Evolutionary conservation across 306 rosid genomes (phyloP).

Genomic region (Glycine soja): DNA sequence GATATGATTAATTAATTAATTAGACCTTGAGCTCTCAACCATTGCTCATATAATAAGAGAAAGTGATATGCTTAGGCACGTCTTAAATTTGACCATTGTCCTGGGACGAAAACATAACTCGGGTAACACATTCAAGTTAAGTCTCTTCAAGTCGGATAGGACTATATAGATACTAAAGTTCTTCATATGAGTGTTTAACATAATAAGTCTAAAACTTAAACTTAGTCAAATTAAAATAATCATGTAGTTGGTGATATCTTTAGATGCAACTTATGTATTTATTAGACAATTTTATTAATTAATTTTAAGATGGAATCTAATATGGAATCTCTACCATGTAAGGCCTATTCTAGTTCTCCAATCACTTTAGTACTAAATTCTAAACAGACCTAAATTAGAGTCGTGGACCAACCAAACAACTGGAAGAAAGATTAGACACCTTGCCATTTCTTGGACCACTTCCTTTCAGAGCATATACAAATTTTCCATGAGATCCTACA

Average conservation of each 20-base stretch:
- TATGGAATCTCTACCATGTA: not conserved
- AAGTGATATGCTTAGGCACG: not conserved
- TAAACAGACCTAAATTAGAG: slow-evolving; percentile 47
- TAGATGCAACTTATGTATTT: too few relatives aligned
- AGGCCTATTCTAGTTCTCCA: not conserved
- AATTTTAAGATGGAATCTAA: not conserved
- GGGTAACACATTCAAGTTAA: not conserved
- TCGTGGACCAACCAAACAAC: slow-evolving; percentile 60
- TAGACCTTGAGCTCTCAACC: not conserved
- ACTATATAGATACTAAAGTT: too few relatives aligned
- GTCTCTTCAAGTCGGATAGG: too few relatives aligned
- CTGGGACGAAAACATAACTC: not conserved
- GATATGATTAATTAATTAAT: not conserved
- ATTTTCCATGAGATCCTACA: slow-evolving; percentile 34
- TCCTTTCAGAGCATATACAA: slow-evolving; percentile 40
- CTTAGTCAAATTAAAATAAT: too few relatives aligned
- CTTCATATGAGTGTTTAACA: too few relatives aligned
- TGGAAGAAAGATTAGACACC: slow-evolving; percentile 44
- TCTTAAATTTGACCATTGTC: not conserved
- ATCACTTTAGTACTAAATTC: slow-evolving; percentile 28
- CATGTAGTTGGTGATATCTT: too few relatives aligned
- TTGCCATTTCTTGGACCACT: slow-evolving; percentile 20
- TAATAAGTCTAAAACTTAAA: too few relatives aligned
- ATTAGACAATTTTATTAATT: too few relatives aligned
- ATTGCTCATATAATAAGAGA: not conserved